Evolutionary conservation across 2,329 filamentous ascomycete species (phyloP).

Genomic region (Trichoderma sp.): DNA sequence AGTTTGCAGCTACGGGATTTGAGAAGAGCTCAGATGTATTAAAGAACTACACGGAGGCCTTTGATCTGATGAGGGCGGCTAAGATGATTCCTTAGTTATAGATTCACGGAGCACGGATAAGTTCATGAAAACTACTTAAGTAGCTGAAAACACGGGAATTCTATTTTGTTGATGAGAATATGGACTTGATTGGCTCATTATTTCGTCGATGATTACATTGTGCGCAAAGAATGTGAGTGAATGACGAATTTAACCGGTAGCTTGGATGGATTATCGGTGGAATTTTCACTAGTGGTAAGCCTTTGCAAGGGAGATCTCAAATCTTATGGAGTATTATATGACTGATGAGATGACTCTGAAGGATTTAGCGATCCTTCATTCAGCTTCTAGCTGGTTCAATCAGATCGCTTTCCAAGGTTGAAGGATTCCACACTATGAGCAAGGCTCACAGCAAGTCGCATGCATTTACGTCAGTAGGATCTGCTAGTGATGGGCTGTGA

Average conservation of each 20-base stretch:
- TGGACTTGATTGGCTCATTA: not conserved
- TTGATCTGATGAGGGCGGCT: constrained; percentile 6
- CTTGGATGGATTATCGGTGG: not conserved
- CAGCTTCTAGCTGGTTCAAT: not conserved
- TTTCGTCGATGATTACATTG: not conserved
- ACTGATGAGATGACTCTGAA: not conserved
- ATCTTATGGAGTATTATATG: not conserved
- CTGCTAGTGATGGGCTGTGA: not conserved
- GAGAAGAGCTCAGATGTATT: not conserved
- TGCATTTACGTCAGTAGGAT: not conserved
- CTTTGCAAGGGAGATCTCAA: not conserved
- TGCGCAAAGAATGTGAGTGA: not conserved
- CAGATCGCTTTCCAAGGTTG: not conserved
- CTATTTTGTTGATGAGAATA: not conserved
- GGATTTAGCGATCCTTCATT: not conserved
- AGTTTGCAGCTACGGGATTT: constrained; percentile 1
- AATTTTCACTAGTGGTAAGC: not conserved
- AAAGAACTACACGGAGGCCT: constrained; percentile 7
- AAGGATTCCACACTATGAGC: not conserved
- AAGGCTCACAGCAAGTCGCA: not conserved
- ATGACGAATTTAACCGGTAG: too few species aligned
- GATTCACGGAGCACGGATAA: not conserved
- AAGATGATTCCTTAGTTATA: not conserved
- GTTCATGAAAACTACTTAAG: not conserved
- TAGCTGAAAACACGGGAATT: not conserved